A percentile compares a stretch with the other conserved stretches of the same genome.
phyloP scores from a whole-genome alignment of 345 rosid genomes.

The Fremontodendron californicum region DNA sequence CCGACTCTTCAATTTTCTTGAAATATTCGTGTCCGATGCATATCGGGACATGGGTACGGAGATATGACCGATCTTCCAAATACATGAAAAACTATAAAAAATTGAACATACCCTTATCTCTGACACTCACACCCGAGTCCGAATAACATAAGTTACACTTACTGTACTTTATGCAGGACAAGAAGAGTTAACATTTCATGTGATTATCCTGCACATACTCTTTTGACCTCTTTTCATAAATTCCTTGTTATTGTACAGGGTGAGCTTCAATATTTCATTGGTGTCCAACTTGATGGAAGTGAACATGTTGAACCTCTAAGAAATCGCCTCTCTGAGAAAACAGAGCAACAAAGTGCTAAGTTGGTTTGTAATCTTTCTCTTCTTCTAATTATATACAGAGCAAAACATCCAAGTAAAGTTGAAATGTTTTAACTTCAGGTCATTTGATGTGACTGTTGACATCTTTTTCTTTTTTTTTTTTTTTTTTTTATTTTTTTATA shows the following conservation, averaged over 20 bases:
- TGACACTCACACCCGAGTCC: no score
- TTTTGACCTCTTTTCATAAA: slow-evolving; percentile 1
- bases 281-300: slow-evolving; percentile 98
- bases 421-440: neutral
- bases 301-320: slow-evolving; percentile 82
- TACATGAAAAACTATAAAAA: no score
- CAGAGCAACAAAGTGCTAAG: slow-evolving; percentile 72
- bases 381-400: neutral
- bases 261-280: slow-evolving; percentile 98
- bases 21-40: no score
- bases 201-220: neutral
- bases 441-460: slow-evolving; percentile 1
- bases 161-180: no score
- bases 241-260: slow-evolving; percentile 48
- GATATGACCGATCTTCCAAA: no score
- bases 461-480: no score
- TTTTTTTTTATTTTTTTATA: no score
- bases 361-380: slow-evolving; percentile 40
- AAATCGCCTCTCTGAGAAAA: slow-evolving; percentile 73
- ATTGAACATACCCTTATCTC: no score
- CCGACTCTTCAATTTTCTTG: no score
- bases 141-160: no score
- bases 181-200: slow-evolving; percentile 10
- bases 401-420: neutral
- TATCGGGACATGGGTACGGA: no score